Percentiles rank a stretch among this genome's conserved stretches.
These are phyloP conservation scores for Bonia amplexicaulis DNA, from an alignment of 176 grass and related monocot species.

Conservation along the genomic window DNA sequence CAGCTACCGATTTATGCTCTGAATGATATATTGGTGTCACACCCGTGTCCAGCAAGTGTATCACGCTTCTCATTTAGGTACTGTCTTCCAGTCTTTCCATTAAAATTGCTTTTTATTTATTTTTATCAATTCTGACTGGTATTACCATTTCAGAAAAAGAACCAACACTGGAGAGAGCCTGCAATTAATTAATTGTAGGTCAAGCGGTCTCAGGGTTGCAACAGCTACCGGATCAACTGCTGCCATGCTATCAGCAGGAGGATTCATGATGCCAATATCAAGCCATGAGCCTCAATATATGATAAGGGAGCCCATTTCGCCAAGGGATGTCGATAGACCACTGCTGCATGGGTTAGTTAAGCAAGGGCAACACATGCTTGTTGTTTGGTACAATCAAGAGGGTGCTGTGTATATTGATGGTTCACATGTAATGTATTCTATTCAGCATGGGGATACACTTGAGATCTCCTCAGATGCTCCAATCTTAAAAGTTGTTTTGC, in stretches of 20 bases:
- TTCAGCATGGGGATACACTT: constrained; percentile 73
- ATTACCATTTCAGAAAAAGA: constrained; percentile 50
- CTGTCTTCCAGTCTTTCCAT: background rate
- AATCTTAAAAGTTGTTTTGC: constrained; percentile 74
- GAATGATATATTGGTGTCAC: constrained; percentile 87
- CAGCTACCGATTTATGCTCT: constrained; percentile 62
- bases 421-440: constrained; percentile 61
- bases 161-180: constrained; percentile 38
- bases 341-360: constrained; percentile 73
- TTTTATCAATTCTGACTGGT: constrained; percentile 18
- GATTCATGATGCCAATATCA: constrained; percentile 67
- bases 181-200: constrained; percentile 66
- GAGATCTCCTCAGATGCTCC: constrained; percentile 69
- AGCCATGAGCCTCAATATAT: constrained; percentile 85
- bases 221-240: constrained; percentile 95
- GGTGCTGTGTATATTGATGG: constrained; percentile 81
- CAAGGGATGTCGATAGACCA: constrained; percentile 36
- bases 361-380: constrained; percentile 39
- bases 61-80: constrained; percentile 98
- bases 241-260: constrained; percentile 87
- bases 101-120: background rate
- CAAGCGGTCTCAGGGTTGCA: constrained; percentile 80
- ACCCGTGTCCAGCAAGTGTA: constrained; percentile 86
- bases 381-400: constrained; percentile 76
- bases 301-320: constrained; percentile 81